Evolutionary conservation across 352 stramenopile genomes (phyloP), one percentile per base, ranked within the genome.

Genomic region (Phytopythium cucurbitacearum): DNA sequence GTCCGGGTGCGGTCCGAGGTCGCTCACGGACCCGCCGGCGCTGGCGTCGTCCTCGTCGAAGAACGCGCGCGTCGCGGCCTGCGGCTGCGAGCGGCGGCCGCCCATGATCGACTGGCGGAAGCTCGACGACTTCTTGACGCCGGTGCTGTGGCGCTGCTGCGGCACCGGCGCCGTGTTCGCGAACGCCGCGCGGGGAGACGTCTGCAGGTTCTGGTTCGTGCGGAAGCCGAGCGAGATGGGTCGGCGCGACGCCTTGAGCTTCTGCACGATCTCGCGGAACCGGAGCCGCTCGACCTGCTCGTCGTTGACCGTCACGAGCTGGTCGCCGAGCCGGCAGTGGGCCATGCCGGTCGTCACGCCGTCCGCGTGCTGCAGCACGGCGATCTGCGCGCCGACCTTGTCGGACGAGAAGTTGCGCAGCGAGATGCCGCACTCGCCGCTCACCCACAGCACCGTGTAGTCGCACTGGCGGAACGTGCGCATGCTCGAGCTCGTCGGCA

Each of bases 361-460:
- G 37, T 91, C 71, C 5, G 79, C 80, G 42, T 90, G 83, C 55
- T 94, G 80, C 55, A 94, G 51, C 36, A 90, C 71, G 9, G 83
- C 82, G 39, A 94, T 89, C 54, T 94, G 83, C 7, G 82, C 80
- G 11, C 83, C 83, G 13, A 88, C 75, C 47, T 87, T 88, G 62
- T 79, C 77, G 41, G 74, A 62, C 3, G 80, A 86, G 56, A 90
- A 91, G 54, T 91, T 91, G 57, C 80, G 82, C 38, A 94, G 60
- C 46, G 83, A 91, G 63, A 94, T 94, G 47, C 83, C 83, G 49
- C 82, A 89, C 59, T 94, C 83, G 40, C 83, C 83, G 48, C 76
- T 88, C 7, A 88, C 75, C 80, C 80, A 94, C 58, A 87, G 88
- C 48, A 91, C 83, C 12, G 75, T 75, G 55, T 91, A 94, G 44